A percentile compares a stretch with the other conserved stretches of the same genome.
These are phyloP conservation scores for Magnolia officinalis DNA, from an alignment of 164 flowering plant genomes.

Conservation along the genomic window DNA sequence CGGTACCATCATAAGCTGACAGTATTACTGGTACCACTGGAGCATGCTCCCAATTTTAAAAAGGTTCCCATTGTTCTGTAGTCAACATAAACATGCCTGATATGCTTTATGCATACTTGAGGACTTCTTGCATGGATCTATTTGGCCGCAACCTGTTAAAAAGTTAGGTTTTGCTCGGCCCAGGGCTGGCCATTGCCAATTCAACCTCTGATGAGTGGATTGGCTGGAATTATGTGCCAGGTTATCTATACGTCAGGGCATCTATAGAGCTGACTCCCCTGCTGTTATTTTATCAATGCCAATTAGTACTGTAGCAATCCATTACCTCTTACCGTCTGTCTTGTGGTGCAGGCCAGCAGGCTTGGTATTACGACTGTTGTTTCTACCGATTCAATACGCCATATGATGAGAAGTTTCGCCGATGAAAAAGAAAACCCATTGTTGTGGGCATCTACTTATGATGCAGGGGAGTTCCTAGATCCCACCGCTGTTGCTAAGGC, in stretches of 20 bases:
- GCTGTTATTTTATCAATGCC: background rate
- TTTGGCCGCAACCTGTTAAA: too few species aligned
- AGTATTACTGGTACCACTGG: too few species aligned
- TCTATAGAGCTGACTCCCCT: background rate
- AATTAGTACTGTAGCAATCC: background rate
- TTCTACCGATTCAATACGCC: slow-evolving; percentile 81
- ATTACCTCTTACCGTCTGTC: background rate
- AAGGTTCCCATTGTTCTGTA: too few species aligned
- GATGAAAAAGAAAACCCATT: slow-evolving; percentile 72
- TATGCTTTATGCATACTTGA: too few species aligned
- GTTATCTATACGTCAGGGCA: background rate
- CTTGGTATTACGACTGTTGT: slow-evolving; percentile 77
- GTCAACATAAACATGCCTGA: too few species aligned
- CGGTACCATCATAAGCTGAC: too few species aligned
- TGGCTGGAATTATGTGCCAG: too few species aligned
- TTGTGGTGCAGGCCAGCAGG: slow-evolving; percentile 57
- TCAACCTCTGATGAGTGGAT: too few species aligned
- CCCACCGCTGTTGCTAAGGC: slow-evolving; percentile 78
- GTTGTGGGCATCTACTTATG: slow-evolving; percentile 84
- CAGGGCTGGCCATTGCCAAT: too few species aligned
- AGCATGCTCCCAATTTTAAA: too few species aligned
- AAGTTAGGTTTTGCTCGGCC: too few species aligned
- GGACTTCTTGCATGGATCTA: too few species aligned
- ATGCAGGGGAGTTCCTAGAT: slow-evolving; percentile 77
- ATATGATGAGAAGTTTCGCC: slow-evolving; percentile 87